phyloP scores from a whole-genome alignment of 176 grass and related monocot genomes.

The barley (Hordeum vulgare) region MorexV3_pseudomolecules_assembly NC_058520.1:611758330-611758829 shows the following conservation, averaged over 20 bases:
- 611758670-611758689: not conserved
- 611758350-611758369: conserved; percentile 23
- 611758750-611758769: not conserved
- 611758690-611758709: not conserved
- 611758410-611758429: not conserved
- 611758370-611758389: conserved; percentile 35
- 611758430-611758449: conserved; percentile 14
- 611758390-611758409: conserved; percentile 73
- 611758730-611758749: not conserved
- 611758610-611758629: not conserved
- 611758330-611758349: not conserved
- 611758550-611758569: conserved; percentile 40
- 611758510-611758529: conserved; percentile 56
- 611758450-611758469: not conserved
- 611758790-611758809: not conserved
- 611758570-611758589: not conserved
- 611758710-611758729: not conserved
- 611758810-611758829: not conserved
- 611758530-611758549: conserved; percentile 44
- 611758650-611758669: no score
- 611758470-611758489: conserved; percentile 23
- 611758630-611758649: not conserved
- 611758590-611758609: not conserved
- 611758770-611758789: not conserved
- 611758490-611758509: conserved; percentile 83